Base-by-base conservation (phyloP, 805 yeast species). In the Kockiozyma suomiensis region DNA sequence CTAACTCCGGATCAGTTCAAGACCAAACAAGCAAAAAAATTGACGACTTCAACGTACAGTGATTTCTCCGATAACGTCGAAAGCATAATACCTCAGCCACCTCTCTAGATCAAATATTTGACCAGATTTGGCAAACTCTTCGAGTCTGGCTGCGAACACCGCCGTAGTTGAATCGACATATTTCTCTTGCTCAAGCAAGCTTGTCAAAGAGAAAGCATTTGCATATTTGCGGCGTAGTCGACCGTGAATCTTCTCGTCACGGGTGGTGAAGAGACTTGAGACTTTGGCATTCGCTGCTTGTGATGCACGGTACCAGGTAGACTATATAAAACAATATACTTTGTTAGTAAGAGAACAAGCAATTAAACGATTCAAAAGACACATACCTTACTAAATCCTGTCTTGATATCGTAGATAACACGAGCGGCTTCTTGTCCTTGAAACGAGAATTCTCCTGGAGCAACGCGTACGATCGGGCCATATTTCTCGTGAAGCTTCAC, bases 21-120 rank as follows among this genome's bases (percentile, higher is more conserved):
- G n/a, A n/a, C n/a, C n/a, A n/a, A n/a, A n/a, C n/a, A n/a, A n/a
- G n/a, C n/a, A n/a, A n/a, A n/a, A n/a, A n/a, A n/a, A n/a, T n/a
- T n/a, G n/a, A n/a, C n/a, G n/a, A n/a, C 19, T 12, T 7, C 10
- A 12, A 41, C 46, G 15, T 41, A 41, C 46, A 8, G 49, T 45
- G 23, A 45, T 45, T 28, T 47, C 50, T 28, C 50, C 50, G 32
- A 47, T 32, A 33, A 47, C 50, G 15, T 47, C 50, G 32, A 47
- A 47, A n/a, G 50, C 50, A 33, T 47, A 47, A 32, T 15, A 47
- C n/a, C 25, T 28, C 41, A 47, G 7, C 50, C 50, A 47, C 21
- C 28, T 7, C 25, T 23, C 50, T 3, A 47, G 6, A 30, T 47
- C 50, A 33, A 47, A 15, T n/a, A 4, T 4, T 10, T 12, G 15